A percentile compares a stretch with the other conserved stretches of the same genome.
Conservation (phyloP, 345 rosid species). For the Eutrema yunnanense region DNA sequence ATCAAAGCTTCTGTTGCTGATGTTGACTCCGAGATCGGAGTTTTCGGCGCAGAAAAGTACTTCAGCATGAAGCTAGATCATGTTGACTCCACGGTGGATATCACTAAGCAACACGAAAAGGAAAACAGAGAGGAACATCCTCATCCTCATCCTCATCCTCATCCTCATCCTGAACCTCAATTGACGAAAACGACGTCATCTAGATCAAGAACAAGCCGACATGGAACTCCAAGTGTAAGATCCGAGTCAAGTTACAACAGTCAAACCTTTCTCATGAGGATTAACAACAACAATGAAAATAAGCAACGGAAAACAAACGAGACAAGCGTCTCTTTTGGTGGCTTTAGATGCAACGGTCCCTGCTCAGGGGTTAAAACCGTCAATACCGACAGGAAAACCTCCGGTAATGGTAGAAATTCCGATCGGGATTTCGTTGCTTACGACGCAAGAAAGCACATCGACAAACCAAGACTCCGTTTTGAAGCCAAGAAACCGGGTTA, state of each 20-base stretch:
- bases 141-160: conserved; percentile 15
- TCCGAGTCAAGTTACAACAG: conserved; percentile 76
- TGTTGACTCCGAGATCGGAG: conserved; percentile 66
- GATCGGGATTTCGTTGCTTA: conserved; percentile 18
- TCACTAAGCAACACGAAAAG: conserved; percentile 20
- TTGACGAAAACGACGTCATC: conserved; percentile 44
- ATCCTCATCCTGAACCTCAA: conserved; percentile 21
- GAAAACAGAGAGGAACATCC: conserved; percentile 6
- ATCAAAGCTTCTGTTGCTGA: conserved; percentile 10
- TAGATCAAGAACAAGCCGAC: conserved; percentile 29
- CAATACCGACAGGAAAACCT: conserved; percentile 35
- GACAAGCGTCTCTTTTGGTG: conserved; percentile 43
- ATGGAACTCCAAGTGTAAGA: conserved; percentile 46
- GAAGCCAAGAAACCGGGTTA: conserved; percentile 18
- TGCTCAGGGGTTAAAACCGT: conserved; percentile 56
- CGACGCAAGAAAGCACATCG: conserved; percentile 26
- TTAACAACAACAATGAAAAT: conserved; percentile 32
- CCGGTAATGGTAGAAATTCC: conserved; percentile 5
- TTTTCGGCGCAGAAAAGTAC: conserved; percentile 80
- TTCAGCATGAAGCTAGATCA: conserved; percentile 58
- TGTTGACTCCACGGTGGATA: conserved; percentile 25
- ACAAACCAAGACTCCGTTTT: conserved; percentile 13
- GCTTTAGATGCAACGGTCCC: conserved; percentile 55
- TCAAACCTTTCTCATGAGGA: conserved; percentile 45
- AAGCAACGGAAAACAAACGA: conserved; percentile 33